These are phyloP conservation scores for Stemphylium vesicarium DNA, from an alignment of 2,329 filamentous ascomycete genomes.

Conservation along the genomic window DNA sequence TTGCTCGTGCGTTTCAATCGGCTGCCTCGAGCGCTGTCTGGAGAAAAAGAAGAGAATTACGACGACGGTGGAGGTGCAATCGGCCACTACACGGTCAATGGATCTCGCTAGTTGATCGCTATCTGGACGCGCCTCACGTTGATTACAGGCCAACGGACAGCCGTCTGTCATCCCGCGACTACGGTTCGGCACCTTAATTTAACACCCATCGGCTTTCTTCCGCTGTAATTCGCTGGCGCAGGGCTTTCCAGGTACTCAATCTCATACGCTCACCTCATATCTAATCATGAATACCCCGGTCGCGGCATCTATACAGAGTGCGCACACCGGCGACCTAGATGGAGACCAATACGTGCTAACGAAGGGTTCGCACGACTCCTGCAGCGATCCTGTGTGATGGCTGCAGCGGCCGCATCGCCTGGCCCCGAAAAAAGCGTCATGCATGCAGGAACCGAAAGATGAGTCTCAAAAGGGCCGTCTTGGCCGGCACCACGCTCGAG, in stretches of 20 bases:
- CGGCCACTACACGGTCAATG: background rate
- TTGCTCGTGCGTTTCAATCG: too few relatives aligned
- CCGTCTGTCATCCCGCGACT: slow-evolving; percentile 1
- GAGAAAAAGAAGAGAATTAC: too few relatives aligned
- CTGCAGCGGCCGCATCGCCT: slow-evolving; percentile 18
- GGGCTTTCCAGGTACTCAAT: background rate
- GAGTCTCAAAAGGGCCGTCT: slow-evolving; percentile 23
- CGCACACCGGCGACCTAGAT: background rate
- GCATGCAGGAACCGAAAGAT: slow-evolving; percentile 25
- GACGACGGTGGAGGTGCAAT: too few relatives aligned
- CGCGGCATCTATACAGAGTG: background rate
- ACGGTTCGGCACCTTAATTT: slow-evolving; percentile 12
- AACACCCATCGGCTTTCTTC: too few relatives aligned
- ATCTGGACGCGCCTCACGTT: slow-evolving; percentile 18
- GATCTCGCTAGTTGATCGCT: slow-evolving; percentile 8
- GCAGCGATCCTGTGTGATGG: slow-evolving; percentile 1
- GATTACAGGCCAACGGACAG: slow-evolving; percentile 15
- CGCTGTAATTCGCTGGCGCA: background rate
- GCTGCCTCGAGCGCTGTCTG: too few relatives aligned
- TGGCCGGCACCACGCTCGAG: slow-evolving; percentile 19
- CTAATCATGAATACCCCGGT: background rate
- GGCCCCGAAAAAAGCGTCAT: slow-evolving; percentile 13
- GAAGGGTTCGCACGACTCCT: background rate
- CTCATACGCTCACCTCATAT: background rate
- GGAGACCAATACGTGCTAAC: background rate